These are phyloP conservation scores for Themeda triandra DNA, from an alignment of 176 grass and related monocot species.

Conservation along the genomic window DNA sequence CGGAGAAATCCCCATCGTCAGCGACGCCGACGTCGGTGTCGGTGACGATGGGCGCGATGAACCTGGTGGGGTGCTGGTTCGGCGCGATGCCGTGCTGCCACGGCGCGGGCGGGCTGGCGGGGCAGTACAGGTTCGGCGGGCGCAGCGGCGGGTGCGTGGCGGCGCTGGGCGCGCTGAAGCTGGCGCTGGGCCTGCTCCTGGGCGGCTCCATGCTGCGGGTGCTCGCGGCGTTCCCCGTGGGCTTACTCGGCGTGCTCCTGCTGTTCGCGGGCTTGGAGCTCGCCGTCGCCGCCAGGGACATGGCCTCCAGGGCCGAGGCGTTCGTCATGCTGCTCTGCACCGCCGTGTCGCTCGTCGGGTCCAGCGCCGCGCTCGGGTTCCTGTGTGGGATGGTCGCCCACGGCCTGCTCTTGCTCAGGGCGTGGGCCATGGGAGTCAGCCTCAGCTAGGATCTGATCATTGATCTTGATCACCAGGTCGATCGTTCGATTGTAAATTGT, in stretches of 20 bases:
- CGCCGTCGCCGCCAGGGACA: slow-evolving; percentile 75
- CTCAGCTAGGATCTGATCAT: not conserved
- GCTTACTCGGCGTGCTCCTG: slow-evolving; percentile 75
- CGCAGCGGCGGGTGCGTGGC: slow-evolving; percentile 72
- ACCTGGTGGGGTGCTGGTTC: slow-evolving; percentile 91
- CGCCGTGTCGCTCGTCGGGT: slow-evolving; percentile 72
- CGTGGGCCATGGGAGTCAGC: not conserved
- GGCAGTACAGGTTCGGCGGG: slow-evolving; percentile 81
- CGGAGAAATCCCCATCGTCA: slow-evolving; percentile 37
- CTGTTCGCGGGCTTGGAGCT: slow-evolving; percentile 81
- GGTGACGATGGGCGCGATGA: slow-evolving; percentile 82
- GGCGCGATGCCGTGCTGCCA: slow-evolving; percentile 96
- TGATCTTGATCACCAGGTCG: not conserved
- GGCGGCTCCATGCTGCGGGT: slow-evolving; percentile 64
- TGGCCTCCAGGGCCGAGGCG: slow-evolving; percentile 61
- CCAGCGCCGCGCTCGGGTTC: slow-evolving; percentile 84
- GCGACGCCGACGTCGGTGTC: slow-evolving; percentile 58
- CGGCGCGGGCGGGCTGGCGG: slow-evolving; percentile 78
- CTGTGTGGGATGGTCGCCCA: slow-evolving; percentile 58
- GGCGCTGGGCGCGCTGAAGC: slow-evolving; percentile 64
- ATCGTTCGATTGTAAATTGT: not conserved
- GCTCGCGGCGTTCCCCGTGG: slow-evolving; percentile 62
- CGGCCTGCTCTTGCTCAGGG: slow-evolving; percentile 55
- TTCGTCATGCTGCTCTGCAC: slow-evolving; percentile 78
- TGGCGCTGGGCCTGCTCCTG: slow-evolving; percentile 55